Evolutionary conservation across 176 grass and related monocot genomes (phyloP).

Genomic region (Zea mays): Zm-B73-REFERENCE-NAM-5.0 NC_050101.1:146984501-146985000

Average conservation of each 20-base stretch:
- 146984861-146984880: neutral
- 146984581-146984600: neutral
- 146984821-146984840: slow-evolving; percentile 1
- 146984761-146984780: slow-evolving; percentile 1
- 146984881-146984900: slow-evolving; percentile 6
- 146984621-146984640: neutral
- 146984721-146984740: neutral
- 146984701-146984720: neutral
- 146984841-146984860: slow-evolving; percentile 15
- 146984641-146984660: neutral
- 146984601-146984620: neutral
- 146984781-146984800: neutral
- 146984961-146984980: slow-evolving; percentile 7
- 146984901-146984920: slow-evolving; percentile 15
- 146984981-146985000: slow-evolving; percentile 34
- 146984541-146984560: too few species aligned
- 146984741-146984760: slow-evolving; percentile 6
- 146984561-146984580: neutral
- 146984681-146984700: neutral
- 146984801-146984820: neutral
- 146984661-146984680: neutral
- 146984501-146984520: too few species aligned
- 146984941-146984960: neutral
- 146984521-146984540: too few species aligned
- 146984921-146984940: slow-evolving; percentile 29